A percentile compares a stretch with the other conserved stretches of the same genome.
phyloP scores from a whole-genome alignment of 176 grass and related monocot genomes.

The Eragrostis curvula region DNA sequence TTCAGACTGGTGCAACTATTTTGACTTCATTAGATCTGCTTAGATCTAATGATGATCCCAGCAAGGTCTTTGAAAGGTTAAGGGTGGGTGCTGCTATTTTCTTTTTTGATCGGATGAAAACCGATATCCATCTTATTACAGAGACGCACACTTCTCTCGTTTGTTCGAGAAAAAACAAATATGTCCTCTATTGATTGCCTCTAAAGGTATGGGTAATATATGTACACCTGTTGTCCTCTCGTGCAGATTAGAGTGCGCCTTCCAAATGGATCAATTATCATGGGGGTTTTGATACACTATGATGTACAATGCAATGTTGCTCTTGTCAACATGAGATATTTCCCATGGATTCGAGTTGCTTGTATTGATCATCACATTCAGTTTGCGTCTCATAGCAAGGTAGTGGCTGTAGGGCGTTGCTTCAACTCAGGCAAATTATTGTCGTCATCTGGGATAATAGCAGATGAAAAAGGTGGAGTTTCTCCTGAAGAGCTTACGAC shows the following conservation, averaged over 20 bases:
- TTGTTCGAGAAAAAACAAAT: neutral
- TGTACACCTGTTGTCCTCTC: neutral
- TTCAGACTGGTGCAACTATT: neutral
- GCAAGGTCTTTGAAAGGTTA: neutral
- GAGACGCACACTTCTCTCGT: too few species aligned
- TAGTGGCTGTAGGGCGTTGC: constrained; percentile 23
- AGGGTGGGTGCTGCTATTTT: neutral
- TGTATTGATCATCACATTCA: neutral
- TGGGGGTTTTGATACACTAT: neutral
- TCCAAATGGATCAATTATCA: neutral
- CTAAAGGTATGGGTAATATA: neutral
- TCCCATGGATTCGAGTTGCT: neutral
- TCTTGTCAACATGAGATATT: neutral
- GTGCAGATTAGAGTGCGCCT: constrained; percentile 6
- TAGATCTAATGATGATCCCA: neutral
- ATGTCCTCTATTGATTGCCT: neutral
- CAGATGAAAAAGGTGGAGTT: neutral
- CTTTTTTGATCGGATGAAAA: too few species aligned
- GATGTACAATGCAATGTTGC: neutral
- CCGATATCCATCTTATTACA: too few species aligned
- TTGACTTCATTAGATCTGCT: neutral
- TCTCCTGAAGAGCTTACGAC: neutral
- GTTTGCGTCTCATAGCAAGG: neutral
- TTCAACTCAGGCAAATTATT: constrained; percentile 19
- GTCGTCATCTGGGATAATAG: neutral